A percentile compares a stretch with the other conserved stretches of the same genome.
phyloP scores from a whole-genome alignment of 495 filamentous ascomycete genomes.

The Penicillium longicatenatum region DNA sequence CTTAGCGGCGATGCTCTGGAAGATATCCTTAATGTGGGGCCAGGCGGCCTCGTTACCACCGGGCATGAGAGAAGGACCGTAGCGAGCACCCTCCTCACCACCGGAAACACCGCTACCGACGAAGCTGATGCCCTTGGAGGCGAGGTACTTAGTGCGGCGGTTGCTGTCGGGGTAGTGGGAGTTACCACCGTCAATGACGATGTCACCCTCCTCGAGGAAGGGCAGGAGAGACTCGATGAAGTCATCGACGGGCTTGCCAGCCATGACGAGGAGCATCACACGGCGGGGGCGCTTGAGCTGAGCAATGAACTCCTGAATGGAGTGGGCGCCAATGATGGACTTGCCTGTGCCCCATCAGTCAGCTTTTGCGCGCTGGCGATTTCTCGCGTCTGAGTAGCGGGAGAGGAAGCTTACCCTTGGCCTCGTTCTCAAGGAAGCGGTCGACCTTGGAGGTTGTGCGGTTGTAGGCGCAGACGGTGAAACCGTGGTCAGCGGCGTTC shows the following conservation, averaged over 20 bases:
- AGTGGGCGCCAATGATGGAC: constrained; percentile 89
- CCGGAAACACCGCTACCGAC: constrained; percentile 97
- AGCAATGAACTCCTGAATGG: constrained; percentile 86
- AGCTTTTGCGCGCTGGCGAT: constrained; percentile 13
- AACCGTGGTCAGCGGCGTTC: constrained; percentile 95
- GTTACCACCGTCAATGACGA: constrained; percentile 99
- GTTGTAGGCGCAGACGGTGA: constrained; percentile 96
- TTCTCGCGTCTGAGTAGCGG: neutral
- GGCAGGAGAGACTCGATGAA: constrained; percentile 96
- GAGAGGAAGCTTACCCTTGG: constrained; percentile 64
- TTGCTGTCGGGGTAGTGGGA: constrained; percentile 99
- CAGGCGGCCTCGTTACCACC: constrained; percentile 97
- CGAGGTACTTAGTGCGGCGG: constrained; percentile 86
- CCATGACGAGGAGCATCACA: constrained; percentile 98
- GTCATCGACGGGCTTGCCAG: constrained; percentile 94
- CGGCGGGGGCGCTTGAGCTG: constrained; percentile 97
- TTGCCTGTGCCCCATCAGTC: constrained; percentile 61
- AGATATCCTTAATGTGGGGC: constrained; percentile 98
- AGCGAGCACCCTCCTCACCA: constrained; percentile 98
- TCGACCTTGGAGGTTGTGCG: constrained; percentile 98
- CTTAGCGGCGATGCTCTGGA: constrained; percentile 97
- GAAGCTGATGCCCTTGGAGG: constrained; percentile 86
- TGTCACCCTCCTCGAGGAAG: constrained; percentile 86
- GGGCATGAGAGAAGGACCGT: constrained; percentile 96
- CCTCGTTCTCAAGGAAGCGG: constrained; percentile 89